These are phyloP conservation scores for Exutisphaerella laricina DNA, from an alignment of 2,329 filamentous ascomycete genomes.

Conservation along the genomic window DNA sequence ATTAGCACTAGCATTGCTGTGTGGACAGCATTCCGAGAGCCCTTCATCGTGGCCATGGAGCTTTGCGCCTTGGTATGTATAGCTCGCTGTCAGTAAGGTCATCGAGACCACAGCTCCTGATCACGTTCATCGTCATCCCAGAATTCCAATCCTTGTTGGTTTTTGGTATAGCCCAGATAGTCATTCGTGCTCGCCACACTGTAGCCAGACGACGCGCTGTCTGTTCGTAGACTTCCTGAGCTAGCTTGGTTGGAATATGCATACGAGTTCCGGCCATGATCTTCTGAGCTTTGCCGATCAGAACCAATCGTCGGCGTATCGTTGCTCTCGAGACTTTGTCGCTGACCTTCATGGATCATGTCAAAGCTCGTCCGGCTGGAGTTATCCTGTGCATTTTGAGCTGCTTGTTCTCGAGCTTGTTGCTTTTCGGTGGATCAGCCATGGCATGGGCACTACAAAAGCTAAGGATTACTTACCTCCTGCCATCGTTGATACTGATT, in stretches of 20 bases:
- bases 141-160: slow-evolving; percentile 22
- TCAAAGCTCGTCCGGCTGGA: slow-evolving; percentile 22
- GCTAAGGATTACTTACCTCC: slow-evolving; percentile 30
- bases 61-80: not conserved
- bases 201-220: slow-evolving; percentile 23
- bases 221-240: slow-evolving; percentile 9
- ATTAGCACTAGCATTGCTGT: too few relatives aligned
- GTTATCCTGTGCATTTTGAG: slow-evolving; percentile 14
- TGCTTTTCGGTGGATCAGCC: too few relatives aligned
- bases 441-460: not conserved
- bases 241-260: slow-evolving; percentile 15
- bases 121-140: slow-evolving; percentile 31
- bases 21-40: not conserved
- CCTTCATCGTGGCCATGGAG: not conserved
- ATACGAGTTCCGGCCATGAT: slow-evolving; percentile 21
- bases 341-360: slow-evolving; percentile 20
- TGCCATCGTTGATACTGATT: slow-evolving; percentile 35
- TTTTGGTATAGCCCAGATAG: slow-evolving; percentile 33
- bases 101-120: slow-evolving; percentile 29
- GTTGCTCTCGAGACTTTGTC: slow-evolving; percentile 10
- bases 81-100: not conserved
- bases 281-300: slow-evolving; percentile 22
- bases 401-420: slow-evolving; percentile 28
- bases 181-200: slow-evolving; percentile 32
- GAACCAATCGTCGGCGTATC: slow-evolving; percentile 16